Evolutionary conservation across 768 basidiomycete genomes (phyloP), one percentile per base, ranked within the genome.

Genomic region (Tulasnella sp.): DNA sequence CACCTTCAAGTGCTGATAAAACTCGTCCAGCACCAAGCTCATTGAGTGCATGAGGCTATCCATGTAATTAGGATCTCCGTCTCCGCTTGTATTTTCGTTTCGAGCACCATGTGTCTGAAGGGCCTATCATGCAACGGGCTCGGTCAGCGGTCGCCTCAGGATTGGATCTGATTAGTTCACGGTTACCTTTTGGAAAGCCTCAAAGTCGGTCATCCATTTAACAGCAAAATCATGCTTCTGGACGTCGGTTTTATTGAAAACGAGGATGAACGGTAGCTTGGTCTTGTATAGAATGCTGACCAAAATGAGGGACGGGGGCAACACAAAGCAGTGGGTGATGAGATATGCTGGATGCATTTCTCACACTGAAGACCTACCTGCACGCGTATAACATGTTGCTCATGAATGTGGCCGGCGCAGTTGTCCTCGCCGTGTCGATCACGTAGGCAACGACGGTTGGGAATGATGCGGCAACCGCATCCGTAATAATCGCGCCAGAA

Each of bases 311-410:
- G 38, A 4, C 21, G n/a, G 21, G 6, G 21, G 42, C 19, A 75
- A 7, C 12, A 34, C 58, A 79, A 62, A 72, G 48, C 5, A 58
- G 62, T 42, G 58, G 80, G 24, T 78, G 31, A 73, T 40, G 9
- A 71, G 44, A 44, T 4, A 44, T 44, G 19, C 19, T 44, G 14
- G 14, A 44, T 18, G 44, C 44, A 44, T 44, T 44, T 44, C 14
- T 44, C 71, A 34, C 36, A 68, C 34, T 16, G 34, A 46, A n/a
- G 39, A 85, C 89, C 81, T 79, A 93, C 94, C 94, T 96, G 89
- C 98, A 99, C 1, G 98, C 98, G 83, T 99, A 99, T 62, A 99
- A 89, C 98, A 99, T 99, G 86, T 99, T 99, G 27, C 93, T 94
- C 98, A 99, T 99, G 86, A 99, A 99, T 3, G 98, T 99, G 21